Evolutionary conservation across 1,139 yeast genomes (phyloP).

Genomic region (Hansenula sp.): DNA sequence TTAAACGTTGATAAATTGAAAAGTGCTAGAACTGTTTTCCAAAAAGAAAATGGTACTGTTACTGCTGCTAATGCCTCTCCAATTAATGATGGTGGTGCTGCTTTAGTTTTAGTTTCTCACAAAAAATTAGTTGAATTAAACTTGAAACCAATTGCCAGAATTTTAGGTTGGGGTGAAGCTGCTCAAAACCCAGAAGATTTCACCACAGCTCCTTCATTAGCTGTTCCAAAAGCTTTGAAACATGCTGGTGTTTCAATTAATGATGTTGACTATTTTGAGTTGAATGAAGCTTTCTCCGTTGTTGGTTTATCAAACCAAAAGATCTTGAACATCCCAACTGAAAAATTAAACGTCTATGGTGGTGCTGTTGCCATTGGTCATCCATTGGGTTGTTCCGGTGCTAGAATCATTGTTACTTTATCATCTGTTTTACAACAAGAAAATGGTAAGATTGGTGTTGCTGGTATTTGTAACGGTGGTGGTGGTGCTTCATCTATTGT

Average conservation of each 20-base stretch:
- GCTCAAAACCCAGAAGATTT: constrained; percentile 92
- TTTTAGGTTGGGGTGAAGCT: constrained; percentile 97
- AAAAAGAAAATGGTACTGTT: constrained; percentile 86
- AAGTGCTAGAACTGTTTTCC: constrained; percentile 89
- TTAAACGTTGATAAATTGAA: constrained; percentile 72
- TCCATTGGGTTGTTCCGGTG: constrained; percentile 97
- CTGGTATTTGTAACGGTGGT: constrained; percentile 98
- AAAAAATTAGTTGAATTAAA: constrained; percentile 78
- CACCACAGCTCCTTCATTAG: constrained; percentile 91
- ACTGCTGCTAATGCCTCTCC: constrained; percentile 97
- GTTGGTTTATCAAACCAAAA: constrained; percentile 91
- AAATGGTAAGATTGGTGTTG: constrained; percentile 86
- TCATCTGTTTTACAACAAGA: constrained; percentile 73
- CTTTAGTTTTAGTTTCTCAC: constrained; percentile 81
- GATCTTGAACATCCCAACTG: constrained; percentile 58
- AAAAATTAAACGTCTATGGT: constrained; percentile 89
- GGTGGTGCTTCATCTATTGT: constrained; percentile 94
- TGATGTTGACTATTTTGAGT: constrained; percentile 64
- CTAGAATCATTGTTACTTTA: constrained; percentile 87
- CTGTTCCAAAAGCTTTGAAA: constrained; percentile 92
- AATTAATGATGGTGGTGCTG: constrained; percentile 97
- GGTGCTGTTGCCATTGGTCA: constrained; percentile 98
- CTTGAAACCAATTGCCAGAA: constrained; percentile 82
- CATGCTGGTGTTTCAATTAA: constrained; percentile 66
- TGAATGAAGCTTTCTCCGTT: constrained; percentile 95